Base-by-base conservation (phyloP, 1,284 basidiomycete genomes). In the Xerocomus nothofagi region DNA sequence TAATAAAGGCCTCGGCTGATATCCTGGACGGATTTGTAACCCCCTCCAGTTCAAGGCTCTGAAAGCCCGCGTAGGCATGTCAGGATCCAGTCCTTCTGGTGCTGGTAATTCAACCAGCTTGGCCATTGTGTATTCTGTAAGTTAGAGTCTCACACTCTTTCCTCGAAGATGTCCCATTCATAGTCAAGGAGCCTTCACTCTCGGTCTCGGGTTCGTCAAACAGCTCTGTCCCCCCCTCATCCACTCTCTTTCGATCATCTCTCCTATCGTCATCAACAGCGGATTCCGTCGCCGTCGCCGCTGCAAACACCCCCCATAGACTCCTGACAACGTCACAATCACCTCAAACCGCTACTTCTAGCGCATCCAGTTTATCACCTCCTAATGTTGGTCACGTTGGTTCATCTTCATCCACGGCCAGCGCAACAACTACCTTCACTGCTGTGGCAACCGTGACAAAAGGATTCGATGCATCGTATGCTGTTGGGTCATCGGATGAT, bases 1-100 rank as follows among this genome's bases (percentile, higher is more conserved):
- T 52, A 37, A 44, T 52, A 57, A 59, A 36, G 29, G 40, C 32
- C 6, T 24, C 30, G 0, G 37, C 38, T 29, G 42, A 37, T 17
- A 8, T 34, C 9, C 39, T 33, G 31, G 24, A 41, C 41, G 33
- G 17, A 37, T 20, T 37, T 40, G 26, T 47, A 52, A 27, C 31
- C 20, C n/a, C 20, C 3, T 43, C 43, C 15, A 24, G 27, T 36
- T 26, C 37, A 30, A 36, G 33, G 9, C 24, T 46, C n/a, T 24
- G 21, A 36, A 46, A 27, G 36, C 41, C 14, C 34, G 38, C 31
- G 18, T 33, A 33, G 18, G 27, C 11, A 46, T 55, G 39, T 39
- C 41, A 21, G 21, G n/a, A 40, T 45, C 23, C 8, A 14, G 39
- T 31, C 20, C 30, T 30, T 41, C 29, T 38, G 27, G 18, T 36